These are phyloP conservation scores for Fusarium sp. DNA, from an alignment of 2,329 filamentous ascomycete genomes.

Conservation along the genomic window DNA sequence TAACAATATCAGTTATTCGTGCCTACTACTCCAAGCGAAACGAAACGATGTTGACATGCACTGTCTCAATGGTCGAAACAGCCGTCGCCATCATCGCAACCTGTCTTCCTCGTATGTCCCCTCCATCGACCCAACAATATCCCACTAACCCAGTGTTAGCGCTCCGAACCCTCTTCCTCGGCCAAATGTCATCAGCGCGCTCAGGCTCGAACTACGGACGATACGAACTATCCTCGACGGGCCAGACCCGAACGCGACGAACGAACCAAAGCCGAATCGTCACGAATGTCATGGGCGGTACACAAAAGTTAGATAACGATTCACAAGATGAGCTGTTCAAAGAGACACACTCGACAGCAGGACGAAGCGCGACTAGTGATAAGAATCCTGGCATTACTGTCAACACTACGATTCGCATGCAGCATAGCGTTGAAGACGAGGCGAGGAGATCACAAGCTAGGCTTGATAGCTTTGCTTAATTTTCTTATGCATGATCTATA, in stretches of 20 bases:
- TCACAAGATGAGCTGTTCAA: constrained; percentile 41
- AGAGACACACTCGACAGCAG: background rate
- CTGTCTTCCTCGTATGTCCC: constrained; percentile 48
- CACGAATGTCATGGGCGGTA: constrained; percentile 39
- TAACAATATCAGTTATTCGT: constrained; percentile 44
- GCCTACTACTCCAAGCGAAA: constrained; percentile 49
- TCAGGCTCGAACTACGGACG: constrained; percentile 35
- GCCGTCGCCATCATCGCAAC: constrained; percentile 54
- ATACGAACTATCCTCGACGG: constrained; percentile 38
- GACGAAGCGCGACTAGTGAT: background rate
- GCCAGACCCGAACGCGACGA: constrained; percentile 30
- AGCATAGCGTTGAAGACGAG: constrained; percentile 9
- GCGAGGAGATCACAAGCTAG: constrained; percentile 4
- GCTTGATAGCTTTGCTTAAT: constrained; percentile 12
- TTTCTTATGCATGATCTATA: background rate
- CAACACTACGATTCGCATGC: constrained; percentile 36
- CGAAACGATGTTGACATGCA: constrained; percentile 53
- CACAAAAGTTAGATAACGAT: constrained; percentile 32
- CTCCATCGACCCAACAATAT: accelerated
- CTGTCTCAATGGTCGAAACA: constrained; percentile 53
- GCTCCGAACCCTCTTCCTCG: constrained; percentile 34
- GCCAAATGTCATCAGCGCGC: constrained; percentile 32
- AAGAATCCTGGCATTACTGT: constrained; percentile 33
- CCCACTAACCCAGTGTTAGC: constrained; percentile 4
- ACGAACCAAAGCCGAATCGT: constrained; percentile 35